Base-by-base conservation (phyloP, 2,329 filamentous ascomycete genomes). In the Claviceps digitariae region DNA sequence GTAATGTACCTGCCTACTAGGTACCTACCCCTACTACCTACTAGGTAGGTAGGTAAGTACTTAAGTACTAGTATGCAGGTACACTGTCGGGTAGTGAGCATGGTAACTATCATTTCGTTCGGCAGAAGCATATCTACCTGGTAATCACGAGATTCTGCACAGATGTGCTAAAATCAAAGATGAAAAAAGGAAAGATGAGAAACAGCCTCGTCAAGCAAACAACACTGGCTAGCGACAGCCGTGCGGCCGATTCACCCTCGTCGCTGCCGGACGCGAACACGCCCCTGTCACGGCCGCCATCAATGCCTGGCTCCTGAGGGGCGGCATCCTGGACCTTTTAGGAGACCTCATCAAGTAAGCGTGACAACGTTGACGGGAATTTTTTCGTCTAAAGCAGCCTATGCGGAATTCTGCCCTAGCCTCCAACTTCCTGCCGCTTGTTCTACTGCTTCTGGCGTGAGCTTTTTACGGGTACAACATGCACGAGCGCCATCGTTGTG, bases 201-300 rank as follows among this genome's bases (percentile, higher is more conserved):
- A 34, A 9, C 40, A 43, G n/a, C 40, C 40, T 43, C 40, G 20
- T 21, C 3, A 9, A 7, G 41, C 20, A 25, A 25, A 44, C 21
- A 25, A 23, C 10, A 43, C 41, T 15, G 10, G 23, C 21, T 23
- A 7, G 23, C 29, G 23, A 46, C 44, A 21, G 38, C 40, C 12
- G 38, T 34, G 38, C 41, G 49, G 44, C 59, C 65, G 64, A 59
- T 66, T 55, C 58, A 60, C 54, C 54, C 63, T 64, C 64, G 57
- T 64, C 62, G 57, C 57, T 61, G 57, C 64, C 62, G 57, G 57
- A 58, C 27, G 46, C 53, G 44, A 46, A 46, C 52, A 55, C 58
- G 58, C 62, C 56, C 48, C 48, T 40, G 34, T 15, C 48, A 50
- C 10, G 31, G 8, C 29, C 7, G 20, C 47, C 31, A 49, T 13